Conservation (phyloP, 1,284 basidiomycete genomes). For the Marasmius fiardii region DNA sequence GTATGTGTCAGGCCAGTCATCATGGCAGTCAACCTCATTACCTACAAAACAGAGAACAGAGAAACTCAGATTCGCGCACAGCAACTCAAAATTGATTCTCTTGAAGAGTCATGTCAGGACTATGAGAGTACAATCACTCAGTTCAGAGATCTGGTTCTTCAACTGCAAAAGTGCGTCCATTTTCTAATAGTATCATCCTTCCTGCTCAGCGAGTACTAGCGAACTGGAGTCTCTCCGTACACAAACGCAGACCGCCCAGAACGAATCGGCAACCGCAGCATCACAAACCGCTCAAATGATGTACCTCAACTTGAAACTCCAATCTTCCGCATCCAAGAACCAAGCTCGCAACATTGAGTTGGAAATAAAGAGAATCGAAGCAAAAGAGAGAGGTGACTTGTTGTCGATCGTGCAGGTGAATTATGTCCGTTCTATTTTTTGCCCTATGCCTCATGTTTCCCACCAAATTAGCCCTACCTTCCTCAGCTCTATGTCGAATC, state of each 20-base stretch:
- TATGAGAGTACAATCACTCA: conserved; percentile 85
- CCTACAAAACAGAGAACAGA: conserved; percentile 54
- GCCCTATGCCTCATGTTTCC: background rate
- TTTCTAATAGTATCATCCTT: background rate
- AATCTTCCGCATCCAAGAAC: conserved; percentile 85
- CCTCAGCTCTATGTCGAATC: conserved; percentile 83
- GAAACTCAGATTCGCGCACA: conserved; percentile 72
- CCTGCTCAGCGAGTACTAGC: conserved; percentile 33
- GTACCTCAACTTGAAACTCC: conserved; percentile 89
- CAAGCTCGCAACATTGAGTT: conserved; percentile 87
- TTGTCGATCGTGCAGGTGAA: conserved; percentile 65
- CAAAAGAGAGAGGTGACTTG: conserved; percentile 76
- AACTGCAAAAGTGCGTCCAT: conserved; percentile 68
- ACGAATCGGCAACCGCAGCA: conserved; percentile 72
- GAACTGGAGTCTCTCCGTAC: conserved; percentile 81
- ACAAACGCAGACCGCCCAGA: conserved; percentile 81
- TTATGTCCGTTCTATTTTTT: conserved; percentile 2
- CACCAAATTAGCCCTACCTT: conserved; percentile 65
- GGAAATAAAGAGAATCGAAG: conserved; percentile 82
- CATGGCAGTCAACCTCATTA: conserved; percentile 1
- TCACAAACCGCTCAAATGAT: conserved; percentile 83
- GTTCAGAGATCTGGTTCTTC: conserved; percentile 86
- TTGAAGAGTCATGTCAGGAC: conserved; percentile 82
- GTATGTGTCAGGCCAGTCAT: conserved; percentile 36
- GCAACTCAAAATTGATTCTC: conserved; percentile 52